Evolutionary conservation across 257 asterid genomes (phyloP).

Genomic region (Przewalskia tangutica): DNA sequence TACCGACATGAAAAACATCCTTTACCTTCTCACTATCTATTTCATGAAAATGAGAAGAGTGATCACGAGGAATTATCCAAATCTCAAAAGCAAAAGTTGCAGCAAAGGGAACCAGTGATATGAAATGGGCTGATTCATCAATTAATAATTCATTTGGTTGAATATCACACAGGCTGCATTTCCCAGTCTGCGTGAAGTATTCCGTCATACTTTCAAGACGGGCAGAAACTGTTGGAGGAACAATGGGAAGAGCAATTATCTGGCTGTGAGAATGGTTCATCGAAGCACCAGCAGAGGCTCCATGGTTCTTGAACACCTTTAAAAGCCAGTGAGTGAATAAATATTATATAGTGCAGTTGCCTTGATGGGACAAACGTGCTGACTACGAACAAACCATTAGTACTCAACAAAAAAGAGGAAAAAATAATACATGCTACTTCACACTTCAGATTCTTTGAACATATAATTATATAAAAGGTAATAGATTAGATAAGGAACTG

Average conservation of each 20-base stretch:
- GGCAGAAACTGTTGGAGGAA: slow-evolving; percentile 63
- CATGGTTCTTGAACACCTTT: slow-evolving; percentile 90
- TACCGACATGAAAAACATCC: not conserved
- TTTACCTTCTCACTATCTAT: slow-evolving; percentile 58
- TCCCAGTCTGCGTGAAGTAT: slow-evolving; percentile 54
- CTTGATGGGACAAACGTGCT: not conserved
- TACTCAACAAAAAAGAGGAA: not conserved
- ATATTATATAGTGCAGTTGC: not conserved
- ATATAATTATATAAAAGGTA: not conserved
- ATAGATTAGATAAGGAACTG: not conserved
- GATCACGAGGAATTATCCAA: slow-evolving; percentile 81
- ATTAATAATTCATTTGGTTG: slow-evolving; percentile 33
- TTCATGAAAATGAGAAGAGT: slow-evolving; percentile 72
- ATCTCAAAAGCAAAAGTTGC: slow-evolving; percentile 80
- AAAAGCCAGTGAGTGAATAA: not conserved
- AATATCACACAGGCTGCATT: slow-evolving; percentile 62
- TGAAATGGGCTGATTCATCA: slow-evolving; percentile 53
- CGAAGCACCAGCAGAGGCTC: slow-evolving; percentile 98
- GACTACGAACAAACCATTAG: not conserved
- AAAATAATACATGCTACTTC: not conserved
- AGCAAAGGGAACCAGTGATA: slow-evolving; percentile 72
- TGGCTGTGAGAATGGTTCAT: slow-evolving; percentile 98
- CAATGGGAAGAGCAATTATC: slow-evolving; percentile 74
- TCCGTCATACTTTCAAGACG: slow-evolving; percentile 65
- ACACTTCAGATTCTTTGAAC: not conserved